phyloP scores from a whole-genome alignment of 768 basidiomycete genomes.

The Phaeotremella fagi region DNA sequence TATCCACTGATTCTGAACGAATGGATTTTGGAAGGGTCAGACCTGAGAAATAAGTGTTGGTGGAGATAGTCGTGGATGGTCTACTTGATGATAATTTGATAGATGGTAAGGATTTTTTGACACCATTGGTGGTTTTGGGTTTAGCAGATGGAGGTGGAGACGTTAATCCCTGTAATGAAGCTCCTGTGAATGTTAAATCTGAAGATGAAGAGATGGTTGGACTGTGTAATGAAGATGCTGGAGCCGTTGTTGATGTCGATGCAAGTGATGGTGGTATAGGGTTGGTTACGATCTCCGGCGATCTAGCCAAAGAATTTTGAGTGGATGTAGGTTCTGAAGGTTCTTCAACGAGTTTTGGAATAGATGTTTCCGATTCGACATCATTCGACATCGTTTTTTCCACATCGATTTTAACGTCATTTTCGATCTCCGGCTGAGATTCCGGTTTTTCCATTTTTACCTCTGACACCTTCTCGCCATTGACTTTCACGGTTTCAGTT shows the following conservation, averaged over 20 bases:
- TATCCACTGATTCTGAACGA: neutral
- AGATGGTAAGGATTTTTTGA: neutral
- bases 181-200: constrained; percentile 21
- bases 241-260: neutral
- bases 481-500: too few species aligned
- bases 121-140: neutral
- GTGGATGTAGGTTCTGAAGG: neutral
- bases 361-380: neutral
- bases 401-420: neutral
- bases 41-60: constrained; percentile 10
- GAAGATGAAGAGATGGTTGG: constrained; percentile 10
- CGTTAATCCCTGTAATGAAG: constrained; percentile 17
- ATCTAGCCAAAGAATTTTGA: neutral
- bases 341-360: neutral
- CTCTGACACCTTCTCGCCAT: too few species aligned
- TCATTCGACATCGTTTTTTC: neutral
- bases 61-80: constrained; percentile 1
- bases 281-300: neutral
- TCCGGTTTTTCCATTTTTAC: too few species aligned
- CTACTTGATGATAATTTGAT: constrained; percentile 2
- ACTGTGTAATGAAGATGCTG: constrained; percentile 7
- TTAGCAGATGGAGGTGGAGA: constrained; percentile 8
- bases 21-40: neutral
- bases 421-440: neutral
- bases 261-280: neutral